Evolutionary conservation across 352 stramenopile species (phyloP).

Genomic region (Phytophthora rubi): DNA sequence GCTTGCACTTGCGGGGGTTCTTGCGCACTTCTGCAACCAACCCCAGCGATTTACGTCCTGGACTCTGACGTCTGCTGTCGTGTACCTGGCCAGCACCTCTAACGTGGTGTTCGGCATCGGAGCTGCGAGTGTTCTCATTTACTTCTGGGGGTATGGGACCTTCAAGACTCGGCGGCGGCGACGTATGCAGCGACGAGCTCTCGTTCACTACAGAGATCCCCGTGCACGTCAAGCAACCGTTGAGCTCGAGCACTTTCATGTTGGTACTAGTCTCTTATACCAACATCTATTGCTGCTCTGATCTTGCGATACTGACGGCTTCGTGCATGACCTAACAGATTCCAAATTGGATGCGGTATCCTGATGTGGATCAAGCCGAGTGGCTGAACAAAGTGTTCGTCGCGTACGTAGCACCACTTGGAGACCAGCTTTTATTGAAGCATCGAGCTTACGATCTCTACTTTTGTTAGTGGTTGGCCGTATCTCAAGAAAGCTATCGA

Average conservation of each 20-base stretch:
- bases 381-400: constrained; percentile 84
- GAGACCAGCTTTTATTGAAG: background rate
- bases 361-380: constrained; percentile 75
- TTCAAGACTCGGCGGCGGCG: constrained; percentile 48
- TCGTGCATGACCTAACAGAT: constrained; percentile 31
- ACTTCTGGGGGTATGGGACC: constrained; percentile 64
- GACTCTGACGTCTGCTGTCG: constrained; percentile 36
- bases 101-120: constrained; percentile 55
- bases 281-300: background rate
- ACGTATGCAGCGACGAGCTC: constrained; percentile 18
- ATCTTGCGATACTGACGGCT: background rate
- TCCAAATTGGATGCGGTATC: constrained; percentile 60
- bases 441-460: constrained; percentile 5
- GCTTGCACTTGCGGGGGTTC: constrained; percentile 51
- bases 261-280: constrained; percentile 8
- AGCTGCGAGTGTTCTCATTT: constrained; percentile 43
- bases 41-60: constrained; percentile 43
- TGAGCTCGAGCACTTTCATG: constrained; percentile 25
- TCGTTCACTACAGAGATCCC: constrained; percentile 29
- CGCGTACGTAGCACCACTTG: constrained; percentile 25
- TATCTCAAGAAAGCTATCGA: constrained; percentile 80
- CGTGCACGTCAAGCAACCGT: constrained; percentile 43
- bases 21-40: constrained; percentile 40
- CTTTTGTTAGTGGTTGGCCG: constrained; percentile 59
- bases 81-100: constrained; percentile 46